phyloP scores from a whole-genome alignment of 352 stramenopile genomes.

The Blastocystis sp. region DNA sequence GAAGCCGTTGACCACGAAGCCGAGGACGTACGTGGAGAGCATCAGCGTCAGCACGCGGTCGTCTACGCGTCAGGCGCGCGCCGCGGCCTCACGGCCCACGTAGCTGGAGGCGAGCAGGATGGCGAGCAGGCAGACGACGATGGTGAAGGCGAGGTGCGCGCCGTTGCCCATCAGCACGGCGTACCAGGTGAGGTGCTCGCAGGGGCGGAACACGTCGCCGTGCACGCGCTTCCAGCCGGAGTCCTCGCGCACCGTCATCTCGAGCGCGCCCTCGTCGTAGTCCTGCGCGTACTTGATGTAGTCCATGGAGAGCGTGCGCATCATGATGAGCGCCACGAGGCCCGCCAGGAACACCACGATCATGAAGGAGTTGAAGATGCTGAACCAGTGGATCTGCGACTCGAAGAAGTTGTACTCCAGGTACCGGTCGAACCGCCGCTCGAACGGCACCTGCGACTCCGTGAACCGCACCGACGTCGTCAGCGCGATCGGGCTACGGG shows the following conservation, averaged over 20 bases:
- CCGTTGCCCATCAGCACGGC: constrained; percentile 90
- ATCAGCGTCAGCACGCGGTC: constrained; percentile 40
- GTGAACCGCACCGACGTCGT: constrained; percentile 86
- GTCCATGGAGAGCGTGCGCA: constrained; percentile 88
- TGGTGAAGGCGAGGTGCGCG: constrained; percentile 79
- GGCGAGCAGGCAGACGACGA: constrained; percentile 92
- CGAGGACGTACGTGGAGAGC: constrained; percentile 13
- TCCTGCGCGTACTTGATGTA: constrained; percentile 83
- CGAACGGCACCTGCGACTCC: constrained; percentile 85
- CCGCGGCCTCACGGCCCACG: constrained; percentile 5
- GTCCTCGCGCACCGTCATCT: constrained; percentile 75
- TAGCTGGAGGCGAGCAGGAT: constrained; percentile 79
- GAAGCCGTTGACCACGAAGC: constrained; percentile 80
- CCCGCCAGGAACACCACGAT: constrained; percentile 92
- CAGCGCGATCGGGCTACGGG: constrained; percentile 79
- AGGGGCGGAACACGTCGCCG: constrained; percentile 88
- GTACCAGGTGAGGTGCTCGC: constrained; percentile 86
- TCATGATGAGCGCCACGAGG: constrained; percentile 86
- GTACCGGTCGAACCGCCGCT: constrained; percentile 92
- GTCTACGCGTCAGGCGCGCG: constrained; percentile 21
- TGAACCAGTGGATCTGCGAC: constrained; percentile 97
- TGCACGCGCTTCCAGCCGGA: constrained; percentile 92
- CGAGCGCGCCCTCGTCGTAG: constrained; percentile 72
- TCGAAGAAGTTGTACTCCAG: constrained; percentile 98
- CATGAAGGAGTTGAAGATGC: constrained; percentile 95